phyloP scores from a whole-genome alignment of 345 rosid genomes.

The Raphanus raphanistrum region DNA sequence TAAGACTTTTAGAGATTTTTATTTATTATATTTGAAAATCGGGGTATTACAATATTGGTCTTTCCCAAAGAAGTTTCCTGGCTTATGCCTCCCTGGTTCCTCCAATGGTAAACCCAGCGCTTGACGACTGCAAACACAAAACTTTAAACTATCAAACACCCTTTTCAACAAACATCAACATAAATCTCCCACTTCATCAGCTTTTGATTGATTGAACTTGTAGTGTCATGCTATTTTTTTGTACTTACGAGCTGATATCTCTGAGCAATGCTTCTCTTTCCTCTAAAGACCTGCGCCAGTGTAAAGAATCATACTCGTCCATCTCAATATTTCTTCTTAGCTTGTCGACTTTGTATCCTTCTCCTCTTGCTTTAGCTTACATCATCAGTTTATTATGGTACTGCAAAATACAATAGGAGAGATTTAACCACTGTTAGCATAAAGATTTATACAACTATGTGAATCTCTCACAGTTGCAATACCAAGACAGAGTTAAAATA shows the following conservation, averaged over 20 bases:
- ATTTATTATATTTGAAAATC: too few relatives aligned
- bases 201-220: neutral
- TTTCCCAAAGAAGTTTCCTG: slow-evolving; percentile 77
- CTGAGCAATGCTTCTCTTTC: slow-evolving; percentile 95
- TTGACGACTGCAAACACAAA: slow-evolving; percentile 57
- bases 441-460: slow-evolving; percentile 2
- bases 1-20: too few relatives aligned
- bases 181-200: neutral
- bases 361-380: slow-evolving; percentile 78
- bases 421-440: slow-evolving; percentile 1
- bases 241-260: slow-evolving; percentile 84
- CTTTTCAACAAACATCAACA: neutral
- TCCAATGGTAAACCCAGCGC: slow-evolving; percentile 87
- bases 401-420: slow-evolving; percentile 42
- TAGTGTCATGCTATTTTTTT: neutral
- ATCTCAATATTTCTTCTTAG: slow-evolving; percentile 79
- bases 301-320: slow-evolving; percentile 88
- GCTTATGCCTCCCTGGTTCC: slow-evolving; percentile 89
- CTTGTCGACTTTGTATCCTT: slow-evolving; percentile 63
- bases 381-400: slow-evolving; percentile 62
- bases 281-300: slow-evolving; percentile 87
- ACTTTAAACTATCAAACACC: neutral
- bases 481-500: neutral
- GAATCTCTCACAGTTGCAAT: neutral
- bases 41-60: slow-evolving; percentile 49